phyloP scores from a whole-genome alignment of 2,329 filamentous ascomycete species.

The Chaetothyriales sp. region DNA sequence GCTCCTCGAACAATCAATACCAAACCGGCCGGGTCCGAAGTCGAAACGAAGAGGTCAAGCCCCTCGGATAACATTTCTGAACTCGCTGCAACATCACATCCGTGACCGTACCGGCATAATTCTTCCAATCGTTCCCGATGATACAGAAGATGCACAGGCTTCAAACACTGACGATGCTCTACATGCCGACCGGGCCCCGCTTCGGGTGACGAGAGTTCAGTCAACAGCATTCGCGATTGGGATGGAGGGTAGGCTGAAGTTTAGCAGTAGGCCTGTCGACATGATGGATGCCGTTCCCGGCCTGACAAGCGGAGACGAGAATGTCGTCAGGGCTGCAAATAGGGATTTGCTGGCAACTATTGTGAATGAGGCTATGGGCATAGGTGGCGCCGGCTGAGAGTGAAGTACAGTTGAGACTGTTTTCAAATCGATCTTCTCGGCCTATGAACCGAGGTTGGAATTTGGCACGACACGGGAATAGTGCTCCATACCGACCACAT shows the following conservation, averaged over 20 bases:
- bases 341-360: conserved; percentile 5
- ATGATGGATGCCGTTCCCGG: conserved; percentile 1
- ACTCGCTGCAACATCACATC: conserved; percentile 4
- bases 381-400: not conserved
- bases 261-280: conserved; percentile 8
- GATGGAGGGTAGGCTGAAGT: conserved; percentile 10
- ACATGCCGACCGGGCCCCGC: conserved; percentile 2
- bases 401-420: not conserved
- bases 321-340: conserved; percentile 10
- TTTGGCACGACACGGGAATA: too few relatives aligned
- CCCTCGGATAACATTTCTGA: conserved; percentile 4
- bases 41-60: not conserved
- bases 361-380: conserved; percentile 6
- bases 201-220: conserved; percentile 11
- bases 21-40: not conserved
- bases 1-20: not conserved
- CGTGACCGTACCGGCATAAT: conserved; percentile 4
- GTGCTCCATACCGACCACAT: too few relatives aligned
- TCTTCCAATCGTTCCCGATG: conserved; percentile 2
- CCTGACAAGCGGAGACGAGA: conserved; percentile 1
- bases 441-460: not conserved
- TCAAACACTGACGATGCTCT: not conserved
- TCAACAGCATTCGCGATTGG: conserved; percentile 12
- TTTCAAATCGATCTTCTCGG: too few relatives aligned
- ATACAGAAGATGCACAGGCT: not conserved